A percentile compares a stretch with the other conserved stretches of the same genome.
phyloP scores from a whole-genome alignment of 2,329 filamentous ascomycete species.

The Fusarium sp. region DNA sequence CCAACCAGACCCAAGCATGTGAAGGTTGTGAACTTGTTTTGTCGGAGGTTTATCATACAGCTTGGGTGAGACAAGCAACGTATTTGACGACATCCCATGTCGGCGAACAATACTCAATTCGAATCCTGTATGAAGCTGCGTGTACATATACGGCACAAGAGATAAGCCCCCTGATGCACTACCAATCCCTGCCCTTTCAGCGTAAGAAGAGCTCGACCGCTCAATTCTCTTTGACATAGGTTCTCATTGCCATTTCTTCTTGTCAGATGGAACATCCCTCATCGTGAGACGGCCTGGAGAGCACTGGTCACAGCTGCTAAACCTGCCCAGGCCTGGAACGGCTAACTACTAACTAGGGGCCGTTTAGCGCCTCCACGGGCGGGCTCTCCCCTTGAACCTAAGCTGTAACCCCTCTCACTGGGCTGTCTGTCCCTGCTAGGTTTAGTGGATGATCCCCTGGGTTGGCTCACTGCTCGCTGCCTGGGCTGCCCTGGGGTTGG shows the following conservation, averaged over 20 bases:
- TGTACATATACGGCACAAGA: neutral
- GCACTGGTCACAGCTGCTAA: conserved; percentile 8
- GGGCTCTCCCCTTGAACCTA: conserved; percentile 10
- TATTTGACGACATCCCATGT: neutral
- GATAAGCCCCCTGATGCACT: conserved; percentile 20
- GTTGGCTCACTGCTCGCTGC: neutral
- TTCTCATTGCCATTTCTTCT: neutral
- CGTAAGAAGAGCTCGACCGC: conserved; percentile 3
- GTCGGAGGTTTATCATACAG: neutral
- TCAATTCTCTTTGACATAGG: neutral
- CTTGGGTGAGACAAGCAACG: neutral
- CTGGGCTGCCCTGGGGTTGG: neutral
- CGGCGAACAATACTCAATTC: neutral
- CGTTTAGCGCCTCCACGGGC: conserved; percentile 23
- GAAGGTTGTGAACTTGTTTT: neutral
- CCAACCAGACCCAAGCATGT: neutral
- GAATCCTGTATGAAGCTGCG: neutral
- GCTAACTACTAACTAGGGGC: conserved; percentile 28
- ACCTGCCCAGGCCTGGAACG: conserved; percentile 28
- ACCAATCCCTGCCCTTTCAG: neutral
- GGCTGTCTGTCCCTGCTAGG: conserved; percentile 1
- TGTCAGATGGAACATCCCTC: conserved; percentile 6
- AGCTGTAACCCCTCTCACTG: conserved; percentile 31
- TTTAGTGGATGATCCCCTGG: conserved; percentile 32
- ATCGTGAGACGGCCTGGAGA: neutral